Conservation (phyloP, 2,329 filamentous ascomycete species). For the Pyricularia pennisetigena region DNA sequence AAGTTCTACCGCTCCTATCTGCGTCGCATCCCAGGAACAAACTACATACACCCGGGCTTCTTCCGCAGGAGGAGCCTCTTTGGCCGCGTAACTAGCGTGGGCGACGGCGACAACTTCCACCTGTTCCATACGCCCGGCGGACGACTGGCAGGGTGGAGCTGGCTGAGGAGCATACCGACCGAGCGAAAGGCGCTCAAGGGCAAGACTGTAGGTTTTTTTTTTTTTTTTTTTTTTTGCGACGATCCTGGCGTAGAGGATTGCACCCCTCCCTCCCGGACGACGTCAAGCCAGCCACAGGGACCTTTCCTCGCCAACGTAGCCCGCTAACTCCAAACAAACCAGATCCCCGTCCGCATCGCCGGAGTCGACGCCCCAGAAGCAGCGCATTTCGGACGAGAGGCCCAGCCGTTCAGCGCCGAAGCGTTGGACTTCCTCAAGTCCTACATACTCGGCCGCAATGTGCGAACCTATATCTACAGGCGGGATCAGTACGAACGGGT, state of each 20-base stretch:
- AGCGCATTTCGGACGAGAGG: constrained; percentile 82
- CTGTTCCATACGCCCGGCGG: constrained; percentile 95
- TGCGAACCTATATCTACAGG: constrained; percentile 74
- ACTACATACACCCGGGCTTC: constrained; percentile 63
- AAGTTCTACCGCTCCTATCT: constrained; percentile 67
- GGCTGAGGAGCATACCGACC: constrained; percentile 66
- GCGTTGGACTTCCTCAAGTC: constrained; percentile 70
- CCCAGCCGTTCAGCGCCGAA: constrained; percentile 75
- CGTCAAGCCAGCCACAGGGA: not conserved
- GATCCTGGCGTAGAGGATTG: not conserved
- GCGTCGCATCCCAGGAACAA: constrained; percentile 70
- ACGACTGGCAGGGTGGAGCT: constrained; percentile 80
- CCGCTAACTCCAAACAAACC: constrained; percentile 1
- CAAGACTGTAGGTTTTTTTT: constrained; percentile 54
- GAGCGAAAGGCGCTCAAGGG: constrained; percentile 60
- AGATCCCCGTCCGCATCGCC: constrained; percentile 84
- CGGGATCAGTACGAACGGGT: constrained; percentile 89
- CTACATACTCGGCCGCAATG: constrained; percentile 61
- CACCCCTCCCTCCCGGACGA: not conserved
- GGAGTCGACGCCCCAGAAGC: constrained; percentile 90
- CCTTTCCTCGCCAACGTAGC: not conserved
- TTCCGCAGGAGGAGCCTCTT: constrained; percentile 70
- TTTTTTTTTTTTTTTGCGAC: not conserved
- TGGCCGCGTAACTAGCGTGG: constrained; percentile 84
- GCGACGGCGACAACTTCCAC: constrained; percentile 93